Evolutionary conservation across 2,329 filamentous ascomycete genomes (phyloP), one percentile per base, ranked within the genome.

Genomic region (Setomelanomma holmii): DNA sequence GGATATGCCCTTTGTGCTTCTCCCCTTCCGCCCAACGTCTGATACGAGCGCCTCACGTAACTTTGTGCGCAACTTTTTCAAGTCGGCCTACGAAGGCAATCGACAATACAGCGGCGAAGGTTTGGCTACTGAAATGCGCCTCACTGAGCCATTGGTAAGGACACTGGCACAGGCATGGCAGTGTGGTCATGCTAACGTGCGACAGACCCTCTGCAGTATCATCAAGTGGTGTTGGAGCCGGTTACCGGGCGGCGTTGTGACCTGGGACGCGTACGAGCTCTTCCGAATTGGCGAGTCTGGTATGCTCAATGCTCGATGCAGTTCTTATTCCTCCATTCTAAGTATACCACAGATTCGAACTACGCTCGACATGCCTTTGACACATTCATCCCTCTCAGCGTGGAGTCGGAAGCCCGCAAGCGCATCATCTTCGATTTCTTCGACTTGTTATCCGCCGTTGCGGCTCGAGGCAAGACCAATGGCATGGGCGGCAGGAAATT

Each of bases 181-280:
- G 19, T 21, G 16, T 23, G 19, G 20, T 16, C 20, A 52, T 23
- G 55, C 69, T 68, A 44, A 70, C 61, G 51, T 23, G 7, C 5
- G 40, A 45, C 51, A 96, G 91, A 92, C 96, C 50, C 84, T 99
- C 47, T 93, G 92, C 60, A 95, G 93, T 66, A 92, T 97, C 36
- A 82, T 95, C 60, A 99, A 98, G 80, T 99, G 95, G 95, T 98
- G 93, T 76, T 99, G 95, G 95, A 93, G 91, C 73, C 86, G 95
- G 77, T 80, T 99, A 44, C 86, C 89, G 36, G 91, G 92, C 53
- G 95, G 95, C 68, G 87, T 99, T 12, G 93, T 99, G 30, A 92
- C 91, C 51, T 98, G 95, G 95, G 92, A 97, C 68, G 91, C 91
- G 36, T 99, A 99, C 71, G 93, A 98, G 73, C 84, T 96, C 19